phyloP scores from a whole-genome alignment of 2,329 filamentous ascomycete species.

The Exophiala bonariae region DNA sequence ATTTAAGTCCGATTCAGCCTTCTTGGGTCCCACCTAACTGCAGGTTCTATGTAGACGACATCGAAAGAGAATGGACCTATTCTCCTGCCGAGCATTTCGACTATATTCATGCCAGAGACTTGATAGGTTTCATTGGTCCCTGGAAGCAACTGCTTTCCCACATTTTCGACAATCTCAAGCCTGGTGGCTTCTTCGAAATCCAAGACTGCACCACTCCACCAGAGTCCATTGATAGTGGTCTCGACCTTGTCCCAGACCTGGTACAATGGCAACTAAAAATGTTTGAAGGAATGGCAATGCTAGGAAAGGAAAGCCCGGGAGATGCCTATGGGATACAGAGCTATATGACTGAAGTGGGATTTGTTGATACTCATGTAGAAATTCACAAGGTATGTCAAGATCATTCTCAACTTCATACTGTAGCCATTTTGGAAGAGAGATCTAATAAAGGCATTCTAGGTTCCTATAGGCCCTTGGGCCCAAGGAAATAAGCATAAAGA shows the following conservation, averaged over 20 bases:
- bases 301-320: too few relatives aligned
- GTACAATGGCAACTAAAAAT: neutral
- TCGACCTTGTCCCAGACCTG: neutral
- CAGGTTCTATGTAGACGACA: constrained; percentile 7
- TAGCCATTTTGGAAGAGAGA: too few relatives aligned
- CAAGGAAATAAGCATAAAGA: constrained; percentile 27
- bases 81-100: constrained; percentile 48
- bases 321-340: too few relatives aligned
- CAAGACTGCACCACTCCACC: neutral
- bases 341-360: neutral
- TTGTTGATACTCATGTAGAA: too few relatives aligned
- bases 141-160: neutral
- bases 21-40: constrained; percentile 44
- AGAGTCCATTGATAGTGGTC: neutral
- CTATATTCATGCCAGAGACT: constrained; percentile 36
- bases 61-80: constrained; percentile 47
- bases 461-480: constrained; percentile 33
- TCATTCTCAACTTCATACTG: too few relatives aligned
- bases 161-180: constrained; percentile 9
- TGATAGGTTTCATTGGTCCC: constrained; percentile 11
- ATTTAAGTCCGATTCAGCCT: constrained; percentile 41
- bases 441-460: constrained; percentile 27
- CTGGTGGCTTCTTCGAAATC: constrained; percentile 29
- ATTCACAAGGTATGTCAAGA: too few relatives aligned
- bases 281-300: too few relatives aligned